phyloP scores from a whole-genome alignment of 805 yeast genomes.

The Groenewaldozyma tartarivorans region DNA sequence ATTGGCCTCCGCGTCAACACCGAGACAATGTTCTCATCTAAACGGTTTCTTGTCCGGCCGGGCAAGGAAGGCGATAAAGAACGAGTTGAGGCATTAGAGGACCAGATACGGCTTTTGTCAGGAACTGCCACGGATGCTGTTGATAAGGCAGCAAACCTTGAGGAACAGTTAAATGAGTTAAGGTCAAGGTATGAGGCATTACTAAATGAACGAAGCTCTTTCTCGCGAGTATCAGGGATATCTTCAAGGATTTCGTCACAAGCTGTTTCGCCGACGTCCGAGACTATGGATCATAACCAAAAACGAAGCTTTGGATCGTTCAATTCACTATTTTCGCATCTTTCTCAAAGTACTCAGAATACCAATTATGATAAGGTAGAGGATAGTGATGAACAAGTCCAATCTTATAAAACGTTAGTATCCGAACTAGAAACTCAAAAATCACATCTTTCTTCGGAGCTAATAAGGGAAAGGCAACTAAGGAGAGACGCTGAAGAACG shows the following conservation, averaged over 20 bases:
- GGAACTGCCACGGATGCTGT: slow-evolving; percentile 19
- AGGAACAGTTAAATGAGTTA: slow-evolving; percentile 14
- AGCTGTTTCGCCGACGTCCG: slow-evolving; percentile 1
- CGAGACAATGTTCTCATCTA: background rate
- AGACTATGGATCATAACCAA: background rate
- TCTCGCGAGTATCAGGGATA: background rate
- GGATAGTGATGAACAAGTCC: background rate
- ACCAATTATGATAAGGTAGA: slow-evolving; percentile 1
- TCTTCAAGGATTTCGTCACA: background rate
- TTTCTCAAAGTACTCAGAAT: slow-evolving; percentile 1
- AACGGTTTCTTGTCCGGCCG: slow-evolving; percentile 12
- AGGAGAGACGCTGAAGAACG: slow-evolving; percentile 17
- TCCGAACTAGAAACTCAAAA: slow-evolving; percentile 1
- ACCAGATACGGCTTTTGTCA: slow-evolving; percentile 17
- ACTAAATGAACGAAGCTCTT: background rate
- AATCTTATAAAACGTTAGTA: background rate
- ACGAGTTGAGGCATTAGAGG: slow-evolving; percentile 17
- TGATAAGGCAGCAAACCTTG: slow-evolving; percentile 17
- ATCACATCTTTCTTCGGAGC: slow-evolving; percentile 1
- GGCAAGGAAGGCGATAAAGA: slow-evolving; percentile 19
- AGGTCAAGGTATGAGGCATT: slow-evolving; percentile 1
- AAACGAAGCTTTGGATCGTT: slow-evolving; percentile 2
- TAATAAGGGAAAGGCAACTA: slow-evolving; percentile 10
- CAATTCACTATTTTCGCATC: slow-evolving; percentile 8
- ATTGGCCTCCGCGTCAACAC: background rate